Base-by-base conservation (phyloP, 2,329 filamentous ascomycete species). In the Colletotrichum siamense region DNA sequence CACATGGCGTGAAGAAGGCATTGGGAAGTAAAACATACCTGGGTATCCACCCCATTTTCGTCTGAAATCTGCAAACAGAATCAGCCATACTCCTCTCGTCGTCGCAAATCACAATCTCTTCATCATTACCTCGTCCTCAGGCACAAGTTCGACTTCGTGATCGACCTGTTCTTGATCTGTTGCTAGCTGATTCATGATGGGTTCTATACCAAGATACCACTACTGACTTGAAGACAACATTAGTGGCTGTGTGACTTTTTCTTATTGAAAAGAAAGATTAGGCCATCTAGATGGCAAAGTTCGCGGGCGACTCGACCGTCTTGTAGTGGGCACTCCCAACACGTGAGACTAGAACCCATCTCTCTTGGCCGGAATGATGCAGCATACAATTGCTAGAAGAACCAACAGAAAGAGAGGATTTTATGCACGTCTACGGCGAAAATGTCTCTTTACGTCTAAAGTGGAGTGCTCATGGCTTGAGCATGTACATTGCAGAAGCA, bases 181-280 rank as follows among this genome's bases (percentile, higher is more conserved):
- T 52, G 0, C 44, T 52, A 6, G n/a, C n/a, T 52, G 44, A 5
- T 22, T 22, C 44, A 52, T 52, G 44, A 52, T 22, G n/a, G 10
- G n/a, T 2, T n/a, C n/a, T 22, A 13, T 3, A 52, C 10, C 0
- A 2, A 52, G n/a, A 22, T 52, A 2, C 0, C 3, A 52, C 26
- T 52, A 8, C n/a, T 52, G 13, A 28, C 6, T 59, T 22, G 24
- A 59, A 28, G 44, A 4, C 10, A 52, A 8, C 22, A 1, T 13
- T 24, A n/a, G 16, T 18, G 3, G 44, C n/a, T 4, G 26, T 28
- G 10, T 10, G 55, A 4, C 13, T 28, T 5, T 18, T 24, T 1
- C 3, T 28, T 3, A 3, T 28, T 2, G 2, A 2, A 28, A 28
- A 24, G 3, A 59, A 26, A 5, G 4, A 59, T 52, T 13, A n/a